Base-by-base conservation (phyloP, 305 asterid genomes). In the Solanum hybrid region DNA sequence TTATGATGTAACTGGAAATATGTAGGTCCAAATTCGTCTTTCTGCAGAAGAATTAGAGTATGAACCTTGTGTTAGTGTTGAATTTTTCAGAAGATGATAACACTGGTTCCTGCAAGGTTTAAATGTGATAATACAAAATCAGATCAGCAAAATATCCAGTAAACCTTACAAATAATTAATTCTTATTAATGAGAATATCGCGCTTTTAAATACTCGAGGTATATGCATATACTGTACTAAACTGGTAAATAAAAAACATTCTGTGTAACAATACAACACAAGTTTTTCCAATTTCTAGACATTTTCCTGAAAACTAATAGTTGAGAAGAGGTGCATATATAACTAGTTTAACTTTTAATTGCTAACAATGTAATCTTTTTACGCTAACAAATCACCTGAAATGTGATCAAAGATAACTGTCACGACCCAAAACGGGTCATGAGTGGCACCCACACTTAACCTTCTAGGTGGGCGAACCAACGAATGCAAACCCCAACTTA, bases 41-140 rank as follows among this genome's bases (percentile, higher is more conserved):
- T 73, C 85, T n/a, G 88, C 46, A 34, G 88, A 88, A 85, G 27
- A 66, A 4, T 89, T 90, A 94, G 91, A 95, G 94, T 88, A 78
- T 91, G 93, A 95, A 95, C 92, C 79, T 89, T 32, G 38, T 78
- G 86, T 85, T 89, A 88, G 89, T 86, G 86, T 90, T 31, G 88
- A 95, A 93, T 69, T 40, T 88, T 89, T 87, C 92, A 3, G 96
- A 91, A 16, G 96, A 89, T 85, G 97, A 95, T 90, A 95, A 75
- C 87, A 81, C 79, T 5, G 98, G 97, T 79, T 94, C 98, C 98
- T 95, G 93, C 87, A 69, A 27, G 11, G 71, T 80, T 26, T 51
- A 60, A 64, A 51, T 85, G 85, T 64, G 82, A 66, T 5, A 64
- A 31, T 17, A 71, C 26, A 24, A 36, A 14, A 69, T 88, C 29